Conservation (phyloP, 228 moss, liverwort and hornwort genomes). For the Sphagnum magellanicum region DNA sequence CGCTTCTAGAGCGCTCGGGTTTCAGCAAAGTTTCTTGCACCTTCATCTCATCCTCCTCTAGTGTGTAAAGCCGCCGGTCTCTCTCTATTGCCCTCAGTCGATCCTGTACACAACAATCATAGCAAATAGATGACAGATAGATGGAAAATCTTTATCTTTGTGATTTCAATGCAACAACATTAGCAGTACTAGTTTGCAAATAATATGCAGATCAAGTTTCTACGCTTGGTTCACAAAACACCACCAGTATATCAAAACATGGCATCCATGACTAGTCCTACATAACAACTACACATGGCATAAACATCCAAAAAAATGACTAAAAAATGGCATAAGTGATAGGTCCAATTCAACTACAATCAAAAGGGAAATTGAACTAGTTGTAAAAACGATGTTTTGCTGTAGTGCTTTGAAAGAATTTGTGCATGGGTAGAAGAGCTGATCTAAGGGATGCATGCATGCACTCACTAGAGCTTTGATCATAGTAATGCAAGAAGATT, state of each 20-base stretch:
- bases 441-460: too few relatives aligned
- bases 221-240: not conserved
- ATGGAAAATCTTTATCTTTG: not conserved
- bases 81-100: conserved; percentile 67
- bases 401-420: too few relatives aligned
- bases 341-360: too few relatives aligned
- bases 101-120: conserved; percentile 32
- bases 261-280: too few relatives aligned
- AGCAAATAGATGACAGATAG: not conserved
- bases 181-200: not conserved
- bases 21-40: conserved; percentile 65
- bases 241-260: not conserved
- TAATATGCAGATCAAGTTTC: not conserved
- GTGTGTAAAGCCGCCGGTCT: conserved; percentile 68
- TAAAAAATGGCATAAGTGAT: too few relatives aligned
- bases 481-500: not conserved
- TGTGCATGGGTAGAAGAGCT: too few relatives aligned
- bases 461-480: not conserved
- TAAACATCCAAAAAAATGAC: too few relatives aligned
- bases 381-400: too few relatives aligned
- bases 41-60: conserved; percentile 77
- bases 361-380: too few relatives aligned
- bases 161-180: not conserved
- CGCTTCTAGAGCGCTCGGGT: conserved; percentile 55
- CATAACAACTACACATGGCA: too few relatives aligned